Conservation (phyloP, 1,284 basidiomycete species). For the Schizopora paradoxa region DNA sequence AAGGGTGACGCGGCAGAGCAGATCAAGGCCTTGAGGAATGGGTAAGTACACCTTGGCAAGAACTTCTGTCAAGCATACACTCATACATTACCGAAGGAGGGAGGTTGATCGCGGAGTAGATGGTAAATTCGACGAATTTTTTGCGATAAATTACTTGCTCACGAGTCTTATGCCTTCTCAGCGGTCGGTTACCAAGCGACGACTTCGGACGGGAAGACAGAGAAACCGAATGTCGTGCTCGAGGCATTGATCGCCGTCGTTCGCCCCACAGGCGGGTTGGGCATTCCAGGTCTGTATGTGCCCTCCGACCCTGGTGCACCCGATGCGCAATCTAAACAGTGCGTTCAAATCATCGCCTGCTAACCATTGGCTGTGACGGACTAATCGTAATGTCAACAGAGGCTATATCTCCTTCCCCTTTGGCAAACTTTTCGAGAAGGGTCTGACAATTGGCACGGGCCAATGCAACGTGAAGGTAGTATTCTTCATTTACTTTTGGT, state of each 20-base stretch:
- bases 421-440: conserved; percentile 49
- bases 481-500: neutral
- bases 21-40: conserved; percentile 37
- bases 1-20: conserved; percentile 39
- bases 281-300: conserved; percentile 48
- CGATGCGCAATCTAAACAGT: conserved; percentile 45
- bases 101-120: conserved; percentile 52
- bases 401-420: conserved; percentile 49
- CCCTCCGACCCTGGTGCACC: conserved; percentile 48
- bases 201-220: conserved; percentile 43
- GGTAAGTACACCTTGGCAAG: conserved; percentile 28
- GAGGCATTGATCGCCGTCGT: conserved; percentile 46
- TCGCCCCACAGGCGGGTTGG: conserved; percentile 45
- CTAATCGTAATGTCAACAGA: conserved; percentile 21
- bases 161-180: conserved; percentile 17
- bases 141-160: neutral
- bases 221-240: conserved; percentile 46
- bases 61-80: neutral
- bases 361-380: no score
- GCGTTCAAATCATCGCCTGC: no score
- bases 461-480: conserved; percentile 50
- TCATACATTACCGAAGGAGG: conserved; percentile 25
- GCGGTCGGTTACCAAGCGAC: conserved; percentile 51
- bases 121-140: conserved; percentile 27
- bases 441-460: conserved; percentile 43